Conservation (phyloP, 768 basidiomycete species). For the Phaffia tasmanica region DNA sequence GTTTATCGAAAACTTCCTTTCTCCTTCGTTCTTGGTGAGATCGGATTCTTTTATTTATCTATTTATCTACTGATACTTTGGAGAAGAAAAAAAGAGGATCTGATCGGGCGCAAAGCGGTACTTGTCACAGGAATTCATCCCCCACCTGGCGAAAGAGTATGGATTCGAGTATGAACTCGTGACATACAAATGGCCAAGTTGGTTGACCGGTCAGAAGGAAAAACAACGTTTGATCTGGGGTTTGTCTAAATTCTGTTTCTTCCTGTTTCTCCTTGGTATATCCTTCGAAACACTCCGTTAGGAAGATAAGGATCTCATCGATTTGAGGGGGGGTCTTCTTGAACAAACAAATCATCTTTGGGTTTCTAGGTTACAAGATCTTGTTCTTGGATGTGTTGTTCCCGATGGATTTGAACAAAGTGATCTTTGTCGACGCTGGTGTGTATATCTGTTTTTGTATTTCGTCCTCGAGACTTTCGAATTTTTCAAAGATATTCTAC, state of each 20-base stretch:
- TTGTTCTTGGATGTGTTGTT: slow-evolving; percentile 97
- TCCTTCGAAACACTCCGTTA: background rate
- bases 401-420: slow-evolving; percentile 97
- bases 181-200: slow-evolving; percentile 98
- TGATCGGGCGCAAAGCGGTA: background rate
- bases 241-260: slow-evolving; percentile 26
- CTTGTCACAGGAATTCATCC: slow-evolving; percentile 69
- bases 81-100: no score
- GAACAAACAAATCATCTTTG: background rate
- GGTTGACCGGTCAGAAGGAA: slow-evolving; percentile 92
- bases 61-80: background rate
- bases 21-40: slow-evolving; percentile 83
- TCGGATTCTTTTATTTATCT: slow-evolving; percentile 1
- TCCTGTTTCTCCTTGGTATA: no score
- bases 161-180: slow-evolving; percentile 93
- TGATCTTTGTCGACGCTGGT: slow-evolving; percentile 90
- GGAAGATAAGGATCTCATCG: background rate
- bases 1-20: slow-evolving; percentile 99
- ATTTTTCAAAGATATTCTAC: background rate
- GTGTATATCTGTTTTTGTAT: background rate
- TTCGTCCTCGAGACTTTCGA: background rate
- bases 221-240: slow-evolving; percentile 98
- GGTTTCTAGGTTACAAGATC: slow-evolving; percentile 66
- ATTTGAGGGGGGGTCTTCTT: no score
- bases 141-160: slow-evolving; percentile 80